These are phyloP conservation scores for Piper longum DNA, from an alignment of 164 flowering plant genomes.

Conservation along the genomic window DNA sequence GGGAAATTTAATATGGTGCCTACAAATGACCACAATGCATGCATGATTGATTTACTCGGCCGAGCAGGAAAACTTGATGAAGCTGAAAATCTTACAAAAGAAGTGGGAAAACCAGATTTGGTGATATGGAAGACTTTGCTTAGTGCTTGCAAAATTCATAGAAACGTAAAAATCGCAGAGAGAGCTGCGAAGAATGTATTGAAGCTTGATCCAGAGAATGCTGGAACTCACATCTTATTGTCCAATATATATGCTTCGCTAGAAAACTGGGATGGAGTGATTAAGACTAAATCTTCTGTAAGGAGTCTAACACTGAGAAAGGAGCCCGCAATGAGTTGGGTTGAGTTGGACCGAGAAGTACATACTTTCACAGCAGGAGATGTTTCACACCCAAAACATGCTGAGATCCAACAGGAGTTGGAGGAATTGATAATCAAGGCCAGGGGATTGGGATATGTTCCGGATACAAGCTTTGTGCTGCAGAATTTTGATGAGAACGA, in stretches of 20 bases:
- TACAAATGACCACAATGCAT: conserved; percentile 31
- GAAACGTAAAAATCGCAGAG: conserved; percentile 27
- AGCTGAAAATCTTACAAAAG: conserved; percentile 25
- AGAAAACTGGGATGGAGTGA: conserved; percentile 30
- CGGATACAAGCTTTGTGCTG: conserved; percentile 33
- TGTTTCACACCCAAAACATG: conserved; percentile 20
- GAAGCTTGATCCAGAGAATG: conserved; percentile 25
- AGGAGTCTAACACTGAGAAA: conserved; percentile 31
- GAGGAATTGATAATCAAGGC: conserved; percentile 19
- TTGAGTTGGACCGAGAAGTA: conserved; percentile 24
- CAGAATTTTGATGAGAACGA: conserved; percentile 30
- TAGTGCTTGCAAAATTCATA: conserved; percentile 35
- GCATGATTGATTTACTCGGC: conserved; percentile 47
- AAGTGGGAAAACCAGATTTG: conserved; percentile 27
- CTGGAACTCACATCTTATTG: conserved; percentile 26
- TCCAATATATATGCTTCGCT: conserved; percentile 33
- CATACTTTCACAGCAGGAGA: conserved; percentile 38
- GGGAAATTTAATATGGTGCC: conserved; percentile 8
- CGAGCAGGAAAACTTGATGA: conserved; percentile 38
- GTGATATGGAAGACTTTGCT: conserved; percentile 42
- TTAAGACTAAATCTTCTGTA: conserved; percentile 26
- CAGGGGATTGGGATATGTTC: conserved; percentile 32
- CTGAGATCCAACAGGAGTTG: conserved; percentile 20
- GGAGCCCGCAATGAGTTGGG: conserved; percentile 39
- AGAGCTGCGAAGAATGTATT: conserved; percentile 15